Conservation (phyloP, 495 filamentous ascomycete genomes). For the Emericellopsis terricola region DNA sequence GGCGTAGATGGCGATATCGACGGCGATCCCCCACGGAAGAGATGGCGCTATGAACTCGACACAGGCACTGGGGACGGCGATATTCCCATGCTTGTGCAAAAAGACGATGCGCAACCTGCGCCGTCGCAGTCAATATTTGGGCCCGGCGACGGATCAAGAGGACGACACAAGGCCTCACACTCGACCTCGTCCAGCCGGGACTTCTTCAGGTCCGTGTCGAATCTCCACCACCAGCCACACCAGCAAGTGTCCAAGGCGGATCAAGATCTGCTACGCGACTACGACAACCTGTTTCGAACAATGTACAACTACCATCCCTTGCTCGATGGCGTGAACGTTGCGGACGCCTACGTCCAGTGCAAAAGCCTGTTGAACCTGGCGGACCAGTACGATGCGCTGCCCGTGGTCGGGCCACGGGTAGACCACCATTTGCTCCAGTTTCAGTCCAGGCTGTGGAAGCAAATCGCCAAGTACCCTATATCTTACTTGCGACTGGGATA, state of each 20-base stretch:
- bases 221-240: slow-evolving; percentile 37
- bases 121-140: slow-evolving; percentile 24
- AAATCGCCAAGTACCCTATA: slow-evolving; percentile 86
- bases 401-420: slow-evolving; percentile 73
- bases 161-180: slow-evolving; percentile 2
- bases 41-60: slow-evolving; percentile 80
- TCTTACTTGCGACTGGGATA: slow-evolving; percentile 82
- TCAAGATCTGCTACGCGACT: slow-evolving; percentile 63
- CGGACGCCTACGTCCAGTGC: slow-evolving; percentile 80
- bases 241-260: slow-evolving; percentile 25
- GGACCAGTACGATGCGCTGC: slow-evolving; percentile 81
- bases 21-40: slow-evolving; percentile 27
- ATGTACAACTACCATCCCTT: slow-evolving; percentile 81
- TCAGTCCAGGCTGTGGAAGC: slow-evolving; percentile 74
- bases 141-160: slow-evolving; percentile 9
- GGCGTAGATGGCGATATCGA: background rate
- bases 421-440: slow-evolving; percentile 88
- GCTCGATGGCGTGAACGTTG: slow-evolving; percentile 70
- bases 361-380: slow-evolving; percentile 69
- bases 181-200: slow-evolving; percentile 35
- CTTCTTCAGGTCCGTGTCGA: slow-evolving; percentile 79
- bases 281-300: slow-evolving; percentile 81
- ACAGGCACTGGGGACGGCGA: slow-evolving; percentile 55
- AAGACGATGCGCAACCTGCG: slow-evolving; percentile 28
- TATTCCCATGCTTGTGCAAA: slow-evolving; percentile 77